Evolutionary conservation across 306 rosid genomes (phyloP).

Genomic region (Prinsepia uniflora): DNA sequence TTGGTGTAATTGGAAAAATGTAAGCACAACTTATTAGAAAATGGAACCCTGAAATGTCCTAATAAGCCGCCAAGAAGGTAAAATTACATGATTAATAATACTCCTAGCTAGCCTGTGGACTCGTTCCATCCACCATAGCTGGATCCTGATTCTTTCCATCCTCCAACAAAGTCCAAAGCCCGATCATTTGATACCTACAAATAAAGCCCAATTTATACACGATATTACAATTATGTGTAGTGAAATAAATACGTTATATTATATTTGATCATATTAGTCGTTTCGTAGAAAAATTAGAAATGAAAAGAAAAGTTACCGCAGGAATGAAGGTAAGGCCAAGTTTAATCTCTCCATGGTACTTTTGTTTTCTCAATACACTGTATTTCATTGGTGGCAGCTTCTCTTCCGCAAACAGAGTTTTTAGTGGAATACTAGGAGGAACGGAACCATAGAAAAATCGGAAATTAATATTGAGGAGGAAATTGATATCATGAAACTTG

Average conservation of each 20-base stretch:
- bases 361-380: constrained; percentile 7
- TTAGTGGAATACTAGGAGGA: constrained; percentile 17
- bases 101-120: background rate
- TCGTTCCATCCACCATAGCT: background rate
- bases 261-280: no score
- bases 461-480: no score
- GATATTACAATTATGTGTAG: no score
- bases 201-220: background rate
- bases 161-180: background rate
- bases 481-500: no score
- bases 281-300: no score
- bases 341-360: constrained; percentile 16
- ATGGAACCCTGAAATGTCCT: background rate
- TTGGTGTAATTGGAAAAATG: no score
- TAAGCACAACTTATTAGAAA: background rate
- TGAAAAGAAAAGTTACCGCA: background rate
- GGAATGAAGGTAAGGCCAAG: constrained; percentile 13
- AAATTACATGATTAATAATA: background rate
- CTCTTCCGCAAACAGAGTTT: background rate
- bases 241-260: no score
- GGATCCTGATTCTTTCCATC: background rate
- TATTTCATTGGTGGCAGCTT: constrained; percentile 17
- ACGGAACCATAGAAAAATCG: background rate
- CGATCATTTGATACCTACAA: background rate
- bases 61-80: background rate